Evolutionary conservation across 1,284 basidiomycete species (phyloP), one percentile per base, ranked within the genome.

Genomic region (Rhodofomes roseus): DNA sequence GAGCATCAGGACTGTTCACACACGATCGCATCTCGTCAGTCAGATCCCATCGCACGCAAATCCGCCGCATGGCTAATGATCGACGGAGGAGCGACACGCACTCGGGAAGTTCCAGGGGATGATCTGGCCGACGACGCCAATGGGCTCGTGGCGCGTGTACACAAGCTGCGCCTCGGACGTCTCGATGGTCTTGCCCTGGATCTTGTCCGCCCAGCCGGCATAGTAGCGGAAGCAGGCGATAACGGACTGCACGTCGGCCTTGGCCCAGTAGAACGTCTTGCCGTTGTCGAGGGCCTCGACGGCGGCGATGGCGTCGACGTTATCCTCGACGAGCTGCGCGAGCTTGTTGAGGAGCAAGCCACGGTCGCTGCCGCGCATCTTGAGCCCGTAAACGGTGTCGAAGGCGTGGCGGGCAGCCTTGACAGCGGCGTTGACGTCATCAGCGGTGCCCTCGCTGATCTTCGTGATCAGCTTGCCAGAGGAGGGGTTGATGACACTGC

Each of bases 61-160:
- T 34, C 31, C 31, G 11, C 31, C 31, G 11, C 31, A 11, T 34
- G 31, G 31, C 5, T 4, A 23, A 3, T 2, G 8, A 23, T 6
- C 14, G 52, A 9, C 29, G 29, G 36, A 12, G n/a, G n/a, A n/a
- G n/a, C n/a, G n/a, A 22, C 4, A 70, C 83, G 61, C 68, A 86
- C 85, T 72, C 64, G 86, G 86, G 74, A 87, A 87, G 74, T 87
- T 87, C 82, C 90, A 92, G 22, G 89, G 90, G 66, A 94, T 93
- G 73, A 95, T 95, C 77, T 93, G 91, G 52, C 90, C 83, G 25
- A 87, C 84, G 60, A 98, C 95, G 66, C 96, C 96, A 67, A 97
- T 89, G 18, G 96, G 95, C 76, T 98, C 96, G 73, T 97, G 93
- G 31, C 88, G 82, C 18, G 92, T 92, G 77, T 93, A 95, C 4